phyloP scores from a whole-genome alignment of 257 asterid species.

The Coffea eugenioides region DNA sequence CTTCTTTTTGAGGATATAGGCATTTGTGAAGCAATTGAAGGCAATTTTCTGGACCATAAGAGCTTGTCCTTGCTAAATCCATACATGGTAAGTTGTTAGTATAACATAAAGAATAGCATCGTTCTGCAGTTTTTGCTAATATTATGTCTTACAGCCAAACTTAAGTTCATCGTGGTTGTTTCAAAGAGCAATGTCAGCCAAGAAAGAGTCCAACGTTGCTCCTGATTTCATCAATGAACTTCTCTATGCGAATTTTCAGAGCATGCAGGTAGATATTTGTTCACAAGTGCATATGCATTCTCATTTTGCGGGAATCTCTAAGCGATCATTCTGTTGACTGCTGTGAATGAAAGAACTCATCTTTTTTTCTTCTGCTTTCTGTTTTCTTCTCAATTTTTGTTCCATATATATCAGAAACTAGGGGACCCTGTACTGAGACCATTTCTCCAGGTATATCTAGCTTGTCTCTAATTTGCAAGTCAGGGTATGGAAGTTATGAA shows the following conservation, averaged over 20 bases:
- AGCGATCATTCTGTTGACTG: neutral
- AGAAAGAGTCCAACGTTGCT: conserved; percentile 60
- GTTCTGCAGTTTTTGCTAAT: conserved; percentile 12
- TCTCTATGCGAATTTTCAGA: conserved; percentile 68
- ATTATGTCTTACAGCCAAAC: conserved; percentile 64
- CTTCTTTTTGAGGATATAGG: conserved; percentile 47
- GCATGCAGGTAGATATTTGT: conserved; percentile 71
- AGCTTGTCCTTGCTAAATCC: conserved; percentile 87
- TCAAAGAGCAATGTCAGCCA: conserved; percentile 97
- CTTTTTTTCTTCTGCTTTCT: neutral
- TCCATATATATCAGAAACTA: conserved; percentile 47
- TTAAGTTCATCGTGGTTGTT: conserved; percentile 92
- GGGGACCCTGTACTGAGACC: conserved; percentile 98
- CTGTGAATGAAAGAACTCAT: neutral
- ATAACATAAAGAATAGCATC: neutral
- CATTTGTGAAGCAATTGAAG: conserved; percentile 67
- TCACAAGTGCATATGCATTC: neutral
- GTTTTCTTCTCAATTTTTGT: neutral
- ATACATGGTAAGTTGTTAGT: conserved; percentile 59
- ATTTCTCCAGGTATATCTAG: conserved; percentile 76
- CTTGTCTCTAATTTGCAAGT: neutral
- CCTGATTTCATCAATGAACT: conserved; percentile 82
- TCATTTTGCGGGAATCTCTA: neutral
- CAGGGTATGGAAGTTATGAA: conserved; percentile 11
- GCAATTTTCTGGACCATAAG: conserved; percentile 59